Evolutionary conservation across 2,329 filamentous ascomycete species (phyloP), one percentile per base, ranked within the genome.

Genomic region (Sporothrix dimorphospora): DNA sequence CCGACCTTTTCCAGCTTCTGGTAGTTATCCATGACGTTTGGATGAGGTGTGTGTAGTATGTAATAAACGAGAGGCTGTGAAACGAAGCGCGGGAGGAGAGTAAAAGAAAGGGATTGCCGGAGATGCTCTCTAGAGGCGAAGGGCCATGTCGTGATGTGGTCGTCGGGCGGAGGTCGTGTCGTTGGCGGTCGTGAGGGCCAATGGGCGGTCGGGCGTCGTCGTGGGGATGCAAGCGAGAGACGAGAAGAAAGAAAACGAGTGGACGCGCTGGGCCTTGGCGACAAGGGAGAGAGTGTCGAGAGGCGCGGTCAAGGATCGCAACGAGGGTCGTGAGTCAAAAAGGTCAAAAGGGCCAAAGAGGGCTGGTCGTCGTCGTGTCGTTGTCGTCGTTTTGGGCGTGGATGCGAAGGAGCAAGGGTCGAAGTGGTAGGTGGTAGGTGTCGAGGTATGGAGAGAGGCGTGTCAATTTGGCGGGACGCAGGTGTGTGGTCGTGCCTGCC

Each of bases 1-100:
- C 93, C 93, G 78, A 96, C 93, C 85, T 96, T 97, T 84, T 97
- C 93, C 78, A 97, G 89, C 84, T 95, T 95, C 84, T 96, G 92
- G 82, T 96, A 96, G 83, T 96, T 95, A 81, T 96, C 93, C 93
- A 96, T 96, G 76, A 45, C 34, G 47, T 11, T 47, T 47, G 63
- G 7, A 27, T 38, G 51, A 27, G 24, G 8, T 38, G 34, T 19
- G 42, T 38, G n/a, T 30, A 12, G 14, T 8, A 19, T 16, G 24
- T 21, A n/a, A 38, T 34, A 19, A 30, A 34, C 42, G 59, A 34
- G n/a, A 55, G 21, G 14, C 59, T 30, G 27, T 34, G 40, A 8
- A 27, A 21, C 38, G 21, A 51, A 51, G 27, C 27, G 19, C 34
- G 63, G 24, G 61, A 47, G 14, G 19, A n/a, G 3, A 12, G 9